These are phyloP conservation scores for Cinnamomum micranthum DNA, from an alignment of 164 flowering plant species.

Conservation along the genomic window DNA sequence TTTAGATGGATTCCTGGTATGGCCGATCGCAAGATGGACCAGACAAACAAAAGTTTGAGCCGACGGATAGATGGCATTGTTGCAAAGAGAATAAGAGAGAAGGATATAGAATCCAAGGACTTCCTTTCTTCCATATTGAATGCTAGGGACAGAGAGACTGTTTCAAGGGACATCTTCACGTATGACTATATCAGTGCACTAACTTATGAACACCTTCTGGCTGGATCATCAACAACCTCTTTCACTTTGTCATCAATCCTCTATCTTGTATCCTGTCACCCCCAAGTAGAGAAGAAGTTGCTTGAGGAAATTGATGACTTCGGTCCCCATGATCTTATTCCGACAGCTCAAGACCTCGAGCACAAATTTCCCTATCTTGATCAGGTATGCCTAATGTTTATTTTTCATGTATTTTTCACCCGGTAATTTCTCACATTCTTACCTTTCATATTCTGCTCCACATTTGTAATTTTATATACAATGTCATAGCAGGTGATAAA, in stretches of 20 bases:
- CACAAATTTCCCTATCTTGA: constrained; percentile 79
- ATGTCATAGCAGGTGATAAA: constrained; percentile 64
- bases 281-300: constrained; percentile 73
- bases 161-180: constrained; percentile 50
- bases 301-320: constrained; percentile 72
- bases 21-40: constrained; percentile 64
- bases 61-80: constrained; percentile 65
- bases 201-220: constrained; percentile 85
- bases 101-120: constrained; percentile 46
- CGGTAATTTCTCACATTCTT: too few relatives aligned
- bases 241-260: constrained; percentile 72
- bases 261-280: constrained; percentile 76
- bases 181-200: constrained; percentile 77
- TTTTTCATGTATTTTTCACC: too few relatives aligned
- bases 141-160: constrained; percentile 57
- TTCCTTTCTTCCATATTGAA: constrained; percentile 67
- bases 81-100: constrained; percentile 40
- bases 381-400: constrained; percentile 37
- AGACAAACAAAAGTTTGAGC: constrained; percentile 46
- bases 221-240: constrained; percentile 88
- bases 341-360: constrained; percentile 73
- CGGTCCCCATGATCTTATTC: constrained; percentile 48
- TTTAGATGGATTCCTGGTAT: constrained; percentile 73
- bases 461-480: too few relatives aligned
- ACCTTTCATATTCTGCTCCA: too few relatives aligned